A percentile compares a stretch with the other conserved stretches of the same genome.
Evolutionary conservation across 2,329 filamentous ascomycete genomes (phyloP).

Genomic region (Fonsecaea multimorphosa): DNA sequence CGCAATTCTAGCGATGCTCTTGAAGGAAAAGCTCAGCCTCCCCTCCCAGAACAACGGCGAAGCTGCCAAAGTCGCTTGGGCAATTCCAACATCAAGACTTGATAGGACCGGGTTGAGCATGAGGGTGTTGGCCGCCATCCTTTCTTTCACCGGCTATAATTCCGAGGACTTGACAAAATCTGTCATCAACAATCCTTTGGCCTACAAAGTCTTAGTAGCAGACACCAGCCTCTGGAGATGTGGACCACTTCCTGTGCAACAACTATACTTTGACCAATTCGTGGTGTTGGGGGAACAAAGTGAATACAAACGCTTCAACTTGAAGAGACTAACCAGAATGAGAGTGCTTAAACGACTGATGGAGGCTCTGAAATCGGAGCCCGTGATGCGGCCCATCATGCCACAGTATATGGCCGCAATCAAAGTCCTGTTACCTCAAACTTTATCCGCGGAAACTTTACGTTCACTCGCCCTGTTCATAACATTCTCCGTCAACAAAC

Average conservation of each 20-base stretch:
- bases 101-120: slow-evolving; percentile 60
- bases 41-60: slow-evolving; percentile 28
- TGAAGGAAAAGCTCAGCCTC: slow-evolving; percentile 74
- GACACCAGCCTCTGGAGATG: slow-evolving; percentile 93
- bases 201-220: slow-evolving; percentile 88
- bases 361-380: slow-evolving; percentile 86
- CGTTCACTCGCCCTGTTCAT: slow-evolving; percentile 89
- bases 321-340: slow-evolving; percentile 84
- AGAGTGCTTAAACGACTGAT: slow-evolving; percentile 87
- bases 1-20: slow-evolving; percentile 79
- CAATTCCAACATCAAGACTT: slow-evolving; percentile 44
- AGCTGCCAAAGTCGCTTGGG: slow-evolving; percentile 24
- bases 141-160: slow-evolving; percentile 89
- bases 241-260: slow-evolving; percentile 76
- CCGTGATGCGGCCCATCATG: slow-evolving; percentile 73
- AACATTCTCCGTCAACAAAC: slow-evolving; percentile 84
- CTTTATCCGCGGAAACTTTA: slow-evolving; percentile 82
- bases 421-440: slow-evolving; percentile 77
- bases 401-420: slow-evolving; percentile 80
- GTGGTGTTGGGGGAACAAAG: slow-evolving; percentile 85
- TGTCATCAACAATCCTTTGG: slow-evolving; percentile 93
- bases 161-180: slow-evolving; percentile 80
- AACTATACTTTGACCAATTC: slow-evolving; percentile 93
- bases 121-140: slow-evolving; percentile 74
- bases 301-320: slow-evolving; percentile 91